Evolutionary conservation across 257 asterid genomes (phyloP), one percentile per base, ranked within the genome.

Genomic region (Fraxinus cuspidata): DNA sequence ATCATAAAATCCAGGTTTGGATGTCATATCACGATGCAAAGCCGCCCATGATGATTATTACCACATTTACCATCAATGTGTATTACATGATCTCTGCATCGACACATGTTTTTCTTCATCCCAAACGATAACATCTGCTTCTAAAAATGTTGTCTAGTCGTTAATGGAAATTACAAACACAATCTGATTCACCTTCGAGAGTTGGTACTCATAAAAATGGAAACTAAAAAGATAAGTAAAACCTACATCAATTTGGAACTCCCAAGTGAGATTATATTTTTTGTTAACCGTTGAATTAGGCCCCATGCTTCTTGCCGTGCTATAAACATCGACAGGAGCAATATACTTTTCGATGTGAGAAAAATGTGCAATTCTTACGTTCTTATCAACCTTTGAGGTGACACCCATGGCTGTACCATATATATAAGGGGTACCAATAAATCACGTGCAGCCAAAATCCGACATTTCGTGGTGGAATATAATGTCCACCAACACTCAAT

Each of bases 201-300:
- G 79, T 25, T 75, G 68, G 71, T 56, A 87, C 49, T 94, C 97
- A 68, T 94, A 92, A 82, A 94, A 91, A 82, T 94, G 97, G 16
- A 94, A 80, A 87, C 97, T 88, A 81, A 92, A 84, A 7, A 94
- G 86, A 71, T 92, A 94, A 11, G 88, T 91, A 80, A 87, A 94
- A 31, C 84, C 85, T 0, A 75, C 84, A 79, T 94, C 98, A 10
- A 92, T 74, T 0, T 80, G 83, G 37, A 91, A 88, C 75, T 80
- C 79, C 98, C 98, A 94, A 4, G 98, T 28, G 31, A 28, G 31
- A 28, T 28, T 28, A 28, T 28, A 28, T 1, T 28, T 28, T 1
- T 28, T 28, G 31, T 28, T 28, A 28, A 28, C 31, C 1, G 31
- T 28, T 2, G 31, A 28, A 28, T 28, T 28, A 27, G 31, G 31